Conservation (phyloP, 2,329 filamentous ascomycete species). For the Sclerotinia nivalis region DNA sequence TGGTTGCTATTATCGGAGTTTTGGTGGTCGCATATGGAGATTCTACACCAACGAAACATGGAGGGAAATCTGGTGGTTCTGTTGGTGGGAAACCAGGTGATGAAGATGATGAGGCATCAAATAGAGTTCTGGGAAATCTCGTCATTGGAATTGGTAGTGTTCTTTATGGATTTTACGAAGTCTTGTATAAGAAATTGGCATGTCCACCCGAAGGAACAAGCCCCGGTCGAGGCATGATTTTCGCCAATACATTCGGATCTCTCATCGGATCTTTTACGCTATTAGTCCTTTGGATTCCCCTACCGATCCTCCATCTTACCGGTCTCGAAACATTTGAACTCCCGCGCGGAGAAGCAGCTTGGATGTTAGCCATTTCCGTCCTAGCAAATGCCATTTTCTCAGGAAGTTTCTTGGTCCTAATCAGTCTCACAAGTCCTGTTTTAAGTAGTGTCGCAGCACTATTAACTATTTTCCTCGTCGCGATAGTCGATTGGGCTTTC, state of each 20-base stretch:
- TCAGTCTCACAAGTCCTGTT: conserved; percentile 89
- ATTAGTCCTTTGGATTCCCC: conserved; percentile 83
- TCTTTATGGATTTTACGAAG: conserved; percentile 95
- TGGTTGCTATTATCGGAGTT: conserved; percentile 84
- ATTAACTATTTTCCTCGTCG: conserved; percentile 95
- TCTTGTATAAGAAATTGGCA: conserved; percentile 89
- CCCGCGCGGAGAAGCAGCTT: conserved; percentile 74
- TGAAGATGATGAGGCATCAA: conserved; percentile 55
- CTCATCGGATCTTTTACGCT: conserved; percentile 87
- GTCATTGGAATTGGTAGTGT: conserved; percentile 90
- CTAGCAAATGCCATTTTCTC: conserved; percentile 89
- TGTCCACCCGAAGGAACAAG: conserved; percentile 89
- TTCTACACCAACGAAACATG: conserved; percentile 54
- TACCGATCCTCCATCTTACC: conserved; percentile 78
- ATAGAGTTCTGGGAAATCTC: conserved; percentile 80
- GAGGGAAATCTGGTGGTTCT: conserved; percentile 55
- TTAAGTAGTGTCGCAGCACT: conserved; percentile 89
- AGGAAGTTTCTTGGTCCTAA: conserved; percentile 88
- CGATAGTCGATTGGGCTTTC: conserved; percentile 83
- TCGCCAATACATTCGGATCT: conserved; percentile 89
- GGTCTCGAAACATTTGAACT: conserved; percentile 82
- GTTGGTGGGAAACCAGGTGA: conserved; percentile 46
- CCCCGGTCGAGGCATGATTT: conserved; percentile 87
- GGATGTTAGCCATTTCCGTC: conserved; percentile 78
- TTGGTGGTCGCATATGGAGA: conserved; percentile 96